These are phyloP conservation scores for Puccinia coronata DNA, from an alignment of 1,284 basidiomycete species.

Conservation along the genomic window DNA sequence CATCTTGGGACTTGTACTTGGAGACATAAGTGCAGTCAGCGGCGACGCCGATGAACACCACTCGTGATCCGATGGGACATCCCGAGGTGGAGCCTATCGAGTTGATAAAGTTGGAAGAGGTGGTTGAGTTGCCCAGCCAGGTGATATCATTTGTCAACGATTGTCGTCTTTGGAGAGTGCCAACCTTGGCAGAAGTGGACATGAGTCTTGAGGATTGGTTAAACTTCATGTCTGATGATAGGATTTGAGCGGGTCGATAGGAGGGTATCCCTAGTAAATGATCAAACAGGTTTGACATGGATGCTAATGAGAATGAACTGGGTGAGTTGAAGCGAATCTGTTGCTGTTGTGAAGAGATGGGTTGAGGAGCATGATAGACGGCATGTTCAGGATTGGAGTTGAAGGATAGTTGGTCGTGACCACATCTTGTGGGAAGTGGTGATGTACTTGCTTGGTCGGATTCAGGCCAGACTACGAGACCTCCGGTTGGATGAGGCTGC, in stretches of 20 bases:
- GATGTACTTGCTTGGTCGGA: slow-evolving; percentile 66
- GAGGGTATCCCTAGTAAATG: slow-evolving; percentile 11
- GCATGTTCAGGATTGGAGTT: slow-evolving; percentile 70
- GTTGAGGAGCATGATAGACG: slow-evolving; percentile 57
- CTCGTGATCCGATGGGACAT: slow-evolving; percentile 72
- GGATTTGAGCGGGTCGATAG: neutral
- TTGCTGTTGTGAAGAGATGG: slow-evolving; percentile 57
- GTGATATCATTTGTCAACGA: slow-evolving; percentile 55
- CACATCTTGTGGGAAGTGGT: slow-evolving; percentile 62
- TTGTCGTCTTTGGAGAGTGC: slow-evolving; percentile 68
- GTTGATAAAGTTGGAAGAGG: slow-evolving; percentile 35
- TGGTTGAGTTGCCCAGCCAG: slow-evolving; percentile 22
- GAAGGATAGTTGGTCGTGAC: slow-evolving; percentile 70
- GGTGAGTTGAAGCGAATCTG: slow-evolving; percentile 55
- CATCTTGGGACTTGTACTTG: slow-evolving; percentile 67
- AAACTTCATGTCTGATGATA: neutral
- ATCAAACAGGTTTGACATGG: slow-evolving; percentile 53
- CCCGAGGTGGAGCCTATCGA: slow-evolving; percentile 64
- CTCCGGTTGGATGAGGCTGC: slow-evolving; percentile 59
- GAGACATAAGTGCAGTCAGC: slow-evolving; percentile 79
- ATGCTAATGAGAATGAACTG: slow-evolving; percentile 13
- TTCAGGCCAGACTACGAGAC: slow-evolving; percentile 70
- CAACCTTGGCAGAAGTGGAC: neutral
- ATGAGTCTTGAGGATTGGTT: slow-evolving; percentile 24
- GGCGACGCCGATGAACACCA: slow-evolving; percentile 83